Evolutionary conservation across 2,329 filamentous ascomycete species (phyloP), one percentile per base, ranked within the genome.

Genomic region (Fusarium beomiforme): DNA sequence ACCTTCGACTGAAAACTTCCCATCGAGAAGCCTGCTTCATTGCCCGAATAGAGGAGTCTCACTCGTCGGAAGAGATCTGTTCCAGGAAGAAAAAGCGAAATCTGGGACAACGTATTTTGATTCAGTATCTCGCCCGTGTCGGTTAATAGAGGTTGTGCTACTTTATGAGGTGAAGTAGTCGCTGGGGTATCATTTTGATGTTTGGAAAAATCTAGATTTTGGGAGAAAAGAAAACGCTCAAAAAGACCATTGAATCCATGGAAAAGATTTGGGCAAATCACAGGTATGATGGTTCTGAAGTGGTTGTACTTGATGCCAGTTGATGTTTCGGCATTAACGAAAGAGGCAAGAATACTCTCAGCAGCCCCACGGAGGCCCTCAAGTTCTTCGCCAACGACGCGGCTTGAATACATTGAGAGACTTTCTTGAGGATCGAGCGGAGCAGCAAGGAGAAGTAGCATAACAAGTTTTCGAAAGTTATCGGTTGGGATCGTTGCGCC

Each of bases 211-310:
- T 93, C 89, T 24, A 93, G 83, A 70, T 91, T 90, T 74, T 90
- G 91, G 29, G 90, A 91, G 74, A 93, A 94, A 29, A 94, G 85
- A 72, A 94, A 93, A 76, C 91, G 90, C 71, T 93, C 91, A 77
- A 93, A 94, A 2, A 94, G 81, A 2, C 89, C 85, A 68, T 88
- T 89, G 69, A 94, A 86, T 0, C 91, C 90, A 57, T 87, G 83
- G 76, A 94, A 93, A 2, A 94, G 80, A 73, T 89, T 89, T 2
- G 91, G 91, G 56, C 91, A 85, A 47, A 87, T 87, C 34, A 84
- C 81, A 13, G 89, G 86, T 59, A 92, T 82, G 34, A 91, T 85
- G 9, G 82, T 81, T 76, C 87, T 86, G 81, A 92, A 93, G 41
- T 87, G 87, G 49, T 82, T 81, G 72, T 89, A 91, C 65, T 85